Base-by-base conservation (phyloP, 2,329 filamentous ascomycete species). In the Phialophora tarda region DNA sequence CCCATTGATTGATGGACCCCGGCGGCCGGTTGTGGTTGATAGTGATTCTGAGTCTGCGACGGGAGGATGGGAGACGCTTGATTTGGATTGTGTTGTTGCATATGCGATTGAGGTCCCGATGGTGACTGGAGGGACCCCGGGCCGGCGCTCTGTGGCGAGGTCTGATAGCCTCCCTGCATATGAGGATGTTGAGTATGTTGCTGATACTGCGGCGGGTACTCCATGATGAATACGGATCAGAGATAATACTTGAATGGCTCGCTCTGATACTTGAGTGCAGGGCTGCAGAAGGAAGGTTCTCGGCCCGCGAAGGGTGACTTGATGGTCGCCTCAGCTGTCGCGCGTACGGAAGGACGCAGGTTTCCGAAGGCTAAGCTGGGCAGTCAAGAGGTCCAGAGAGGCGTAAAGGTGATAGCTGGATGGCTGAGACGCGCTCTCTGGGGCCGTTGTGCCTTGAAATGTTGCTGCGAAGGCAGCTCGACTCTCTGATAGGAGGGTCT, bases 11-110 rank as follows among this genome's bases (percentile, higher is more conserved):
- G 86, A 75, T 87, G 85, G 69, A 86, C 83, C 47, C 80, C 77
- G 59, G 87, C 86, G 58, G 82, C 82, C 72, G 88, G 84, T 75
- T 86, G 86, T 69, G 87, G 86, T 74, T 89, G 85, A 72, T 90
- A 90, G 75, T 91, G 86, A 68, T 83, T 84, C 63, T 82, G 80
- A 65, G 83, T 84, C 79, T 95, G 91, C 60, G 91, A 89, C 28
- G 90, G 87, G 63, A 95, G 84, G 69, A 95, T 92, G 34, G 92
- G 91, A 38, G 91, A 95, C 3, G 89, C 88, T 79, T 94, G 89
- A 71, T 84, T 84, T 74, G 85, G 81, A 61, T 85, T 82, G 44
- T 78, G 75, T 73, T 82, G 81, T 73, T 89, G 86, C 73, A 87
- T 84, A 71, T 89, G 87, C 74, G 90, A 84, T 77, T 86, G 88